Percentiles rank a stretch among this genome's conserved stretches.
Conservation (phyloP, 2,329 filamentous ascomycete genomes). For the Sporothrix pallida region DNA sequence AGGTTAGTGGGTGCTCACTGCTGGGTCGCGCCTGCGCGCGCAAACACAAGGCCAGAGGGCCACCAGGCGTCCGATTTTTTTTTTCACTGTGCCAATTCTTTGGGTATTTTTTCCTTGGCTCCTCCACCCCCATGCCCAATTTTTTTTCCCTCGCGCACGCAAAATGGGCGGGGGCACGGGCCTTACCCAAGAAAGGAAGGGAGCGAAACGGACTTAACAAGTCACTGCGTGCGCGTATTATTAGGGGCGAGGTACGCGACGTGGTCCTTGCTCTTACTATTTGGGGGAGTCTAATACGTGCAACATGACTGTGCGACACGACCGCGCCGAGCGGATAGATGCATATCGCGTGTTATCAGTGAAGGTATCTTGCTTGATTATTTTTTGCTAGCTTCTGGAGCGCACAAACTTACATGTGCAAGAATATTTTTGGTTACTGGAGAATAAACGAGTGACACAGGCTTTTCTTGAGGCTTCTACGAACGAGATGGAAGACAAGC, state of each 20-base stretch:
- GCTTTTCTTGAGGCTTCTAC: no score
- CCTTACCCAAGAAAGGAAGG: constrained; percentile 16
- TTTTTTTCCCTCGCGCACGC: constrained; percentile 27
- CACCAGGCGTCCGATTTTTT: neutral
- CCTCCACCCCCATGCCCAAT: constrained; percentile 17
- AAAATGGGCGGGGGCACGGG: constrained; percentile 20
- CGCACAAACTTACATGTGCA: neutral
- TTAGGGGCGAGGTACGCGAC: constrained; percentile 7
- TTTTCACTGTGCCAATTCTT: neutral
- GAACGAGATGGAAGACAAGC: no score
- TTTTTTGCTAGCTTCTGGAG: neutral
- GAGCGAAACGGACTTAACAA: constrained; percentile 20
- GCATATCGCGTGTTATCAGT: constrained; percentile 14
- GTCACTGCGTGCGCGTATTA: neutral
- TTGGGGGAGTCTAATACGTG: neutral
- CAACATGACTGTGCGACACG: constrained; percentile 18
- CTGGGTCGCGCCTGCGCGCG: constrained; percentile 27
- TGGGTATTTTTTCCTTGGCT: neutral
- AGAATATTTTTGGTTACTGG: no score
- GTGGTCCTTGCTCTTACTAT: neutral
- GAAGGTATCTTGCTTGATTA: no score
- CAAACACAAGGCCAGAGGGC: constrained; percentile 8
- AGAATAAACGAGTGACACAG: no score
- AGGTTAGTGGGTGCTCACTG: neutral
- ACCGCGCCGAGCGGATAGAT: constrained; percentile 7